A percentile compares a stretch with the other conserved stretches of the same genome.
Evolutionary conservation across 306 rosid genomes (phyloP).

Genomic region (Vigna trinervia): DNA sequence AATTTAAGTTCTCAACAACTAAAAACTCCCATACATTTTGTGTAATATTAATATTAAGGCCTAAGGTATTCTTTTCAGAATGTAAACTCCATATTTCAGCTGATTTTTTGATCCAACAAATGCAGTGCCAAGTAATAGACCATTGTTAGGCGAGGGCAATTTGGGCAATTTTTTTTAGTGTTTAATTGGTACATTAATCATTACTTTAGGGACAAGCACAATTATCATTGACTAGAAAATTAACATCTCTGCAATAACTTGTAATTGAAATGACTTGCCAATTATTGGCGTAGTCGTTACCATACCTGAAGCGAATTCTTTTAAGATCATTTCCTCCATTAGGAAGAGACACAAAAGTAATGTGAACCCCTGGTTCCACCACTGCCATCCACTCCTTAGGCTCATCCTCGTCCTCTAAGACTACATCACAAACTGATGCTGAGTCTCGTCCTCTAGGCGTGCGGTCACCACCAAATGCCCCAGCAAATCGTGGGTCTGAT

Average conservation of each 20-base stretch:
- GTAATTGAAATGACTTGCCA: background rate
- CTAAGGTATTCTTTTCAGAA: constrained; percentile 19
- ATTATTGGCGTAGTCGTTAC: background rate
- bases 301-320: constrained; percentile 93
- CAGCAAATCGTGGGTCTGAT: constrained; percentile 63
- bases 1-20: constrained; percentile 41
- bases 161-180: background rate
- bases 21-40: constrained; percentile 33
- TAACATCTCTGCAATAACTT: background rate
- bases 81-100: background rate
- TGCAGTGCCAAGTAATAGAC: background rate
- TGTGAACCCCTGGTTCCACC: constrained; percentile 94
- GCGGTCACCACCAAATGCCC: constrained; percentile 59
- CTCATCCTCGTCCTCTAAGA: constrained; percentile 79
- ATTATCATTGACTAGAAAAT: background rate
- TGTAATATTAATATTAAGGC: constrained; percentile 33
- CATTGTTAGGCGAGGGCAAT: background rate
- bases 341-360: constrained; percentile 88
- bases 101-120: background rate
- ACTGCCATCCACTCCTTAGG: constrained; percentile 98
- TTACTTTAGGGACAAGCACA: background rate
- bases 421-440: constrained; percentile 75
- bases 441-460: constrained; percentile 72
- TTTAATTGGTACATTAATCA: background rate
- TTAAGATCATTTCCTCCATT: constrained; percentile 93